Conservation (phyloP, 139 green algal genomes). For the Microglena sp. region DNA sequence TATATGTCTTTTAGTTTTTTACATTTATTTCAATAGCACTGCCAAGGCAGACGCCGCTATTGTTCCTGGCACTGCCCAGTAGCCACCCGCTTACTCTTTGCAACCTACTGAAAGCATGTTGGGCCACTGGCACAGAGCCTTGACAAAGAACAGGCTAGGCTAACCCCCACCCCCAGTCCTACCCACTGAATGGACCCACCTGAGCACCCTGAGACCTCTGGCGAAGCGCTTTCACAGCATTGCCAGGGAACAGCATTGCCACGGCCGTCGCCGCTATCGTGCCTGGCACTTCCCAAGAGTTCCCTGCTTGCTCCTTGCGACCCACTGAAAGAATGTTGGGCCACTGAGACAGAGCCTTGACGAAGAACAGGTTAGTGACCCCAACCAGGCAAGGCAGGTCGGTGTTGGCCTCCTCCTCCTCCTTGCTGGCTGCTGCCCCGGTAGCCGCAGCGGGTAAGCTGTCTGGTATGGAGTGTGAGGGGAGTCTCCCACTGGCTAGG, state of each 20-base stretch:
- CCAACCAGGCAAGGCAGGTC: conserved; percentile 63
- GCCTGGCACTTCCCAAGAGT: too few relatives aligned
- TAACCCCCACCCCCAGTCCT: too few relatives aligned
- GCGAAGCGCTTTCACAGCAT: too few relatives aligned
- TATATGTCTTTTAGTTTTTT: too few relatives aligned
- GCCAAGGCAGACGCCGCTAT: too few relatives aligned
- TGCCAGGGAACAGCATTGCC: too few relatives aligned
- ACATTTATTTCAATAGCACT: too few relatives aligned
- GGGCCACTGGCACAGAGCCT: conserved; percentile 53
- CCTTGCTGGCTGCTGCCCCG: neutral
- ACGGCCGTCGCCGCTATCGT: too few relatives aligned
- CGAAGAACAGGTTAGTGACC: conserved; percentile 83
- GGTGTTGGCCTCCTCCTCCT: neutral
- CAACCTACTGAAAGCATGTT: conserved; percentile 59
- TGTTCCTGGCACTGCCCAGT: too few relatives aligned
- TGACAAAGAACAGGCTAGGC: conserved; percentile 87
- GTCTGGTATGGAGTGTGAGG: conserved; percentile 14
- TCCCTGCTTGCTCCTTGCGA: conserved; percentile 21
- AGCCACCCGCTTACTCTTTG: conserved; percentile 22
- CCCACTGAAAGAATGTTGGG: conserved; percentile 62
- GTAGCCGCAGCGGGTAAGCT: neutral
- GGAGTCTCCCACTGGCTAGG: conserved; percentile 32
- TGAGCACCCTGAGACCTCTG: too few relatives aligned
- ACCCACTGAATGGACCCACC: too few relatives aligned
- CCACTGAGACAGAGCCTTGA: conserved; percentile 64